Percentiles rank a stretch among this genome's conserved stretches.
Evolutionary conservation across 768 basidiomycete species (phyloP).

Genomic region (Rhodosporidiobolus sp.): DNA sequence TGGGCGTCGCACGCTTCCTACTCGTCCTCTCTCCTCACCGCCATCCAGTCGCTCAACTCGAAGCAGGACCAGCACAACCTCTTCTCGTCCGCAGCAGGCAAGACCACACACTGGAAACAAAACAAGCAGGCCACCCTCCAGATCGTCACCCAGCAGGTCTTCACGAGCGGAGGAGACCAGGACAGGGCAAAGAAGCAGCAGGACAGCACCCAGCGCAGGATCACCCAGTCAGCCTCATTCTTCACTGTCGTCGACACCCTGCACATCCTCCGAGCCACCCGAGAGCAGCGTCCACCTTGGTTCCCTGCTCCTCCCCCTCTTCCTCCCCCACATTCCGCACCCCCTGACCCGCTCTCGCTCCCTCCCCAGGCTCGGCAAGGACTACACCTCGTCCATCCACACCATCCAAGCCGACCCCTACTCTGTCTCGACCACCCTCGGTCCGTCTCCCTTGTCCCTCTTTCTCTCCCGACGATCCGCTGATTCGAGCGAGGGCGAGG

Average conservation of each 20-base stretch:
- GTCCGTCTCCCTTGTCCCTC: not conserved
- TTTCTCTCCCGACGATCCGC: not conserved
- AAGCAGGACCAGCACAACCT: not conserved
- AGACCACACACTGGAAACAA: not conserved
- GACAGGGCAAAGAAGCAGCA: slow-evolving; percentile 10
- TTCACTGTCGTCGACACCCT: no score
- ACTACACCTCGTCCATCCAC: not conserved
- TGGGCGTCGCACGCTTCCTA: slow-evolving; percentile 12
- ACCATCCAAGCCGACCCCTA: not conserved
- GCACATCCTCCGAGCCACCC: no score
- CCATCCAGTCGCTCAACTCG: not conserved
- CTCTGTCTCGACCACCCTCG: not conserved
- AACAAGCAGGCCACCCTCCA: not conserved
- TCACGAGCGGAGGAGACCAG: not conserved
- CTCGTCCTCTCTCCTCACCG: not conserved
- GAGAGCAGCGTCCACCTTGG: no score
- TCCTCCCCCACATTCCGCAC: not conserved
- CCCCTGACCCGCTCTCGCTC: slow-evolving; percentile 6
- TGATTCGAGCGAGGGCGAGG: no score
- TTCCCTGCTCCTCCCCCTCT: no score
- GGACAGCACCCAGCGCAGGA: not conserved
- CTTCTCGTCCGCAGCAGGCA: not conserved
- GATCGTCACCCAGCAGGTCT: not conserved
- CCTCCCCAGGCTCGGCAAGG: slow-evolving; percentile 8
- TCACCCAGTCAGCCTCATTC: not conserved